These are phyloP conservation scores for Prototheca cutis DNA, from an alignment of 163 green algal genomes.

Conservation along the genomic window DNA sequence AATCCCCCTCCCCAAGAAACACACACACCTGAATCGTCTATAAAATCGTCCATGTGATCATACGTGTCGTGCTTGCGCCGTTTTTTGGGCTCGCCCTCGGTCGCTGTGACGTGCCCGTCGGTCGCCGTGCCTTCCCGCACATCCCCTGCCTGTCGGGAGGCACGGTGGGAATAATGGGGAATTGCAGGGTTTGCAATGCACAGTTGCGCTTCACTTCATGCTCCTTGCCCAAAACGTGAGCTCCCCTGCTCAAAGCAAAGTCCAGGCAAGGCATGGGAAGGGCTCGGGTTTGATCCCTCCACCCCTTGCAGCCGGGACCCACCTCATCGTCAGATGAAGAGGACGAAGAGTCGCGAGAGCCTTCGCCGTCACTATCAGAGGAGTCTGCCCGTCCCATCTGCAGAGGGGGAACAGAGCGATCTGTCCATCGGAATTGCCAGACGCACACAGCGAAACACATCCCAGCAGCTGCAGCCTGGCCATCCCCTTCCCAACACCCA, in stretches of 20 bases:
- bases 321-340: background rate
- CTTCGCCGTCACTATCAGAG: background rate
- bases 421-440: too few relatives aligned
- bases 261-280: too few relatives aligned
- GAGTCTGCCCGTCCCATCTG: background rate
- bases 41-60: conserved; percentile 3
- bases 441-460: too few relatives aligned
- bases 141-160: background rate
- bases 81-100: background rate
- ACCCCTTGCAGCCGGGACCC: background rate
- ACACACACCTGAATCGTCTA: conserved; percentile 1
- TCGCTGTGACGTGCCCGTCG: background rate
- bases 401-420: background rate
- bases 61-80: background rate
- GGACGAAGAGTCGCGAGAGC: background rate
- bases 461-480: background rate
- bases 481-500: background rate
- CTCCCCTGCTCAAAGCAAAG: too few relatives aligned
- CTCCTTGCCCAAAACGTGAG: too few relatives aligned
- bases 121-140: background rate
- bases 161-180: background rate
- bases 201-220: too few relatives aligned
- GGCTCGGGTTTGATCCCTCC: too few relatives aligned
- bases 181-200: too few relatives aligned
- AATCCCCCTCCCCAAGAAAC: background rate